Evolutionary conservation across 202 grass and related monocot species (phyloP), one percentile per base, ranked within the genome.

Genomic region (Carex sylvatica): DNA sequence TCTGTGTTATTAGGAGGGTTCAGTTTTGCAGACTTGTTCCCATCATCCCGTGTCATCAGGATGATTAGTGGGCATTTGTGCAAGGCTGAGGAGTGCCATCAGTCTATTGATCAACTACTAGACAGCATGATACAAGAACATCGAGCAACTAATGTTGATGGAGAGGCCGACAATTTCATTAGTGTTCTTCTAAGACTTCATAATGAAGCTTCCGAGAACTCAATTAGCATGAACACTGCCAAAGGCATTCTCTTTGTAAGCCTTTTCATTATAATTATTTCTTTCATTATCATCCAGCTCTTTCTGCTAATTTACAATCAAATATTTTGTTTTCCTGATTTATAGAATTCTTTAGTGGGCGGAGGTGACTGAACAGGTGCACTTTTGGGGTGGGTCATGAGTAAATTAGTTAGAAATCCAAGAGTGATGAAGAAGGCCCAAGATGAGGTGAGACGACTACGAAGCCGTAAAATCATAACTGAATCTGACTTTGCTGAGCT

Each of bases 11-110:
- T 4, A 2, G 68, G 4, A 0, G 88, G 80, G 22, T 90, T 90
- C 56, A 88, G 90, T 68, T 63, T 89, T 20, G 85, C 70, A 1
- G 83, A 93, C 84, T 10, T 93, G 56, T 93, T 86, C 83, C 88
- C 86, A n/a, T 93, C 91, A 9, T 93, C 86, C 0, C 16, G 77
- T 10, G 42, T 93, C 19, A 81, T 56, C 10, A 58, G 55, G 5
- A 1, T 62, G 33, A 61, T 88, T 4, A 93, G 86, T 83, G 40
- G 65, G 16, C 24, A 70, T 14, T 24, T 84, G 38, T 80, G 81
- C 15, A 70, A 54, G 1, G 88, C 83, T 0, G 16, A 88, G 83
- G 9, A 66, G 62, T 90, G 91, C 24, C 74, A 85, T 9, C 75
- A 83, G 33, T 84, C 35, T 16, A 78, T 87, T 59, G 60, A 2